Evolutionary conservation across 2,329 filamentous ascomycete species (phyloP), one percentile per base, ranked within the genome.

Genomic region (Aspergillus pseudonomiae): DNA sequence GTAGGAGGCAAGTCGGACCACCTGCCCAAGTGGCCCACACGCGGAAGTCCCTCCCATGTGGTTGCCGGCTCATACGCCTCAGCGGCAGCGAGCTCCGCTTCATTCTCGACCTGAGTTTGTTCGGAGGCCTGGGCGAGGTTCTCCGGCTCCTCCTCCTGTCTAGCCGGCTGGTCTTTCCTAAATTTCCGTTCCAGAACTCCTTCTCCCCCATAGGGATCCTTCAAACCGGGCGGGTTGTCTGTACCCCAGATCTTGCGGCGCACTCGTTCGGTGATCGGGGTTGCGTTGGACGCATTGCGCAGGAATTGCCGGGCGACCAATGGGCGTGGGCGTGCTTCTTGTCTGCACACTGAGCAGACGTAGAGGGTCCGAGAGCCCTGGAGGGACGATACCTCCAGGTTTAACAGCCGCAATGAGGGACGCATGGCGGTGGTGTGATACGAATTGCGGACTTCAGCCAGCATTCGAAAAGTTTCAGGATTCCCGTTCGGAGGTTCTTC

Each of bases 41-140:
- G 77, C 67, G 84, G 80, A 63, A 90, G 73, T 0, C 82, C 83
- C 59, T 85, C 77, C 83, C 84, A 86, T 4, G 77, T 82, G 39
- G 73, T 73, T 30, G 85, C 81, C 21, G 79, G 78, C 57, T 77
- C 71, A 73, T 87, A 87, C 16, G 36, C 46, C 11, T 46, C 56
- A 4, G 19, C 14, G 26, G 30, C 55, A 24, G 12, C 57, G 21
- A 70, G 59, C 39, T 67, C 55, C 28, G 63, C 46, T 26, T 59
- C 64, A n/a, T 14, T 64, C 64, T 62, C 66, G 59, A 36, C 48
- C 7, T 41, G 39, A 10, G 39, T 39, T 43, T 68, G 65, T n/a
- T 39, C 36, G 19, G 66, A 62, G 39, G 68, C 64, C 57, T 30
- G 52, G 11, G 60, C 50, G 52, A 63, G 52, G 26, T 60, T 63